Conservation (phyloP, 495 filamentous ascomycete genomes). For the Aspergillus homomorphus region DNA sequence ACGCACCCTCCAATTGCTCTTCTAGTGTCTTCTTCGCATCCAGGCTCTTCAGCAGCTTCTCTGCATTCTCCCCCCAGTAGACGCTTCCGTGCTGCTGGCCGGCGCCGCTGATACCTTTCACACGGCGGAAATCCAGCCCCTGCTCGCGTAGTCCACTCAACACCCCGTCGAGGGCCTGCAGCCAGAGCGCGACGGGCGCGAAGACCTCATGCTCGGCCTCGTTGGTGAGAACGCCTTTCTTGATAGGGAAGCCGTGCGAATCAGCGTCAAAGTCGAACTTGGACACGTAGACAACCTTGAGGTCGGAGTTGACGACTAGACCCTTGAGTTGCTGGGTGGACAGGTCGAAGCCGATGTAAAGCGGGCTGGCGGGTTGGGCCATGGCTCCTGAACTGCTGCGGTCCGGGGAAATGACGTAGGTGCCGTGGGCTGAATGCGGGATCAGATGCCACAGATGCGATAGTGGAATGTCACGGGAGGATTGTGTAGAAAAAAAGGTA, state of each 20-base stretch:
- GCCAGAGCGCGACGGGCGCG: constrained; percentile 89
- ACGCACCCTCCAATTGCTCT: constrained; percentile 68
- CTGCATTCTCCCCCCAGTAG: constrained; percentile 78
- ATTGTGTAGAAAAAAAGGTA: too few relatives aligned
- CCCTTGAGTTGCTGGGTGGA: constrained; percentile 96
- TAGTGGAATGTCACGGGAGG: too few relatives aligned
- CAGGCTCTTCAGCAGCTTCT: constrained; percentile 57
- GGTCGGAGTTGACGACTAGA: constrained; percentile 72
- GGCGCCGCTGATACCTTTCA: constrained; percentile 83
- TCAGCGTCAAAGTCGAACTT: constrained; percentile 72
- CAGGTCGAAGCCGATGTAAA: constrained; percentile 93
- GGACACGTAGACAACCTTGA: constrained; percentile 43
- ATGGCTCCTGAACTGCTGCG: background rate
- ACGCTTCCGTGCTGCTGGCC: constrained; percentile 97
- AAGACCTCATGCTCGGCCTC: constrained; percentile 81
- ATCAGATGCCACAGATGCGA: too few relatives aligned
- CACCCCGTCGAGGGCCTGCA: constrained; percentile 86
- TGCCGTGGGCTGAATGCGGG: too few relatives aligned
- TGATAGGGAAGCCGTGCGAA: constrained; percentile 67
- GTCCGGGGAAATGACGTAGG: constrained; percentile 1
- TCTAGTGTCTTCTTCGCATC: constrained; percentile 58
- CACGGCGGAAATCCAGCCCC: constrained; percentile 70
- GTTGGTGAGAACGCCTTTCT: constrained; percentile 83
- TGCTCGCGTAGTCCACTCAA: constrained; percentile 66
- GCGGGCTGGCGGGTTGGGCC: constrained; percentile 41